phyloP scores from a whole-genome alignment of 805 yeast genomes.

The Saccharomycopsis fermentans region DNA sequence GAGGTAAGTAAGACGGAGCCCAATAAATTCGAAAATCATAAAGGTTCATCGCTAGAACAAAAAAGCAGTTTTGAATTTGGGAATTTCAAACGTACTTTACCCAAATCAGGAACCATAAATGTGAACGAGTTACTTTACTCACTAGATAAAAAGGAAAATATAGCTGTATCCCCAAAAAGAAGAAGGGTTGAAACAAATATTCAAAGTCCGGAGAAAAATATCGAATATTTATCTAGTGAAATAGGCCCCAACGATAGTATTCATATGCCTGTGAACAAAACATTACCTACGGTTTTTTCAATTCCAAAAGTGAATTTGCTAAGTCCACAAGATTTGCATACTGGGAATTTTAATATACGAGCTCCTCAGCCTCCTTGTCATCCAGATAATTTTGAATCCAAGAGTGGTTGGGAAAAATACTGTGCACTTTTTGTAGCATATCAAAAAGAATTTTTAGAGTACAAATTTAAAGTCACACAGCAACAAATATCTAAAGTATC shows the following conservation, averaged over 20 bases:
- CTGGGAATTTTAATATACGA: not conserved
- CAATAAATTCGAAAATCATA: not conserved
- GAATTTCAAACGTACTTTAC: not conserved
- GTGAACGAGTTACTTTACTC: not conserved
- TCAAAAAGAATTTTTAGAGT: not conserved
- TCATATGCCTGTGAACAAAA: slow-evolving; percentile 15
- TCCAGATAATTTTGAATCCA: not conserved
- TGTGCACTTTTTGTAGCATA: not conserved
- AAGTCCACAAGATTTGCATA: slow-evolving; percentile 1
- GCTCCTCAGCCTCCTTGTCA: not conserved
- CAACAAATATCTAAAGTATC: not conserved
- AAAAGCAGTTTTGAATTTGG: not conserved
- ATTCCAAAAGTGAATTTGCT: not conserved
- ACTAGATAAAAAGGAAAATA: not conserved
- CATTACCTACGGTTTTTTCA: not conserved
- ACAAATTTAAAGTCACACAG: not conserved
- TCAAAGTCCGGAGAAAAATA: not conserved
- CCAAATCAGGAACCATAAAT: not conserved
- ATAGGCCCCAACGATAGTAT: slow-evolving; percentile 4
- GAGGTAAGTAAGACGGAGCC: not conserved
- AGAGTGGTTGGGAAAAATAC: not conserved
- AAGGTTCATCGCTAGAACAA: not conserved
- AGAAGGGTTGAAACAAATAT: not conserved
- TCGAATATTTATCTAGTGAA: not conserved
- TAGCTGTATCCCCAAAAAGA: not conserved